A percentile compares a stretch with the other conserved stretches of the same genome.
phyloP scores from a whole-genome alignment of 495 filamentous ascomycete species.

The Talaromyces liani region DNA sequence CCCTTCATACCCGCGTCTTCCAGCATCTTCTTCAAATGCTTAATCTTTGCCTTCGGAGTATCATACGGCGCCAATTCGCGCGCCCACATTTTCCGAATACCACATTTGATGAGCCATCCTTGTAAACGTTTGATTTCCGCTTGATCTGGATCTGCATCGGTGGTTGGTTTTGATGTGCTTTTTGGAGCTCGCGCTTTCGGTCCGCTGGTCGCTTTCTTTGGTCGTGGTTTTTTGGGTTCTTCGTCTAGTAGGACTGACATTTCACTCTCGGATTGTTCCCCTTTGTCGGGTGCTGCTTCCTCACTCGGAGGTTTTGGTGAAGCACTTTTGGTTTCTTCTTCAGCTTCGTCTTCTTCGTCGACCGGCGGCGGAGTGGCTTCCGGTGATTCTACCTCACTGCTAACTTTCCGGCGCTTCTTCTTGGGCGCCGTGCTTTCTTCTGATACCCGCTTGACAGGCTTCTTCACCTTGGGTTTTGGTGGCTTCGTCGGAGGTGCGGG shows the following conservation, averaged over 20 bases:
- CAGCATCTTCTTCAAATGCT: slow-evolving; percentile 70
- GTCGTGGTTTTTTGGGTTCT: slow-evolving; percentile 31
- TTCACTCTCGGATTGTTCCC: slow-evolving; percentile 64
- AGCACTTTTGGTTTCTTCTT: slow-evolving; percentile 12
- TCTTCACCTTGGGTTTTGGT: slow-evolving; percentile 24
- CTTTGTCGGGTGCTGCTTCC: slow-evolving; percentile 20
- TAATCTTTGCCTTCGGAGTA: slow-evolving; percentile 71
- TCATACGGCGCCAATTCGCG: slow-evolving; percentile 71
- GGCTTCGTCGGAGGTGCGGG: slow-evolving; percentile 1
- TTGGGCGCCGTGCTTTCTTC: slow-evolving; percentile 14
- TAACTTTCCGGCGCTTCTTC: slow-evolving; percentile 15
- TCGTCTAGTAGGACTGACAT: slow-evolving; percentile 70
- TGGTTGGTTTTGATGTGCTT: slow-evolving; percentile 25
- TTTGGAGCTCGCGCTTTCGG: slow-evolving; percentile 30
- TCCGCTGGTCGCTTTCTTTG: slow-evolving; percentile 24
- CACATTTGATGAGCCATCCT: slow-evolving; percentile 81
- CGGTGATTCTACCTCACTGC: slow-evolving; percentile 16
- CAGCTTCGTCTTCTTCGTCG: slow-evolving; percentile 16
- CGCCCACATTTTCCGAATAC: slow-evolving; percentile 87
- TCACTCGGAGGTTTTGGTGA: slow-evolving; percentile 14
- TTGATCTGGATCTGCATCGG: slow-evolving; percentile 58
- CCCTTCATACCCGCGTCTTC: slow-evolving; percentile 79
- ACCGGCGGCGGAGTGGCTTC: slow-evolving; percentile 7
- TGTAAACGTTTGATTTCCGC: slow-evolving; percentile 88
- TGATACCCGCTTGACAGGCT: slow-evolving; percentile 9